phyloP scores from a whole-genome alignment of 352 stramenopile genomes.

The Globisporangium viniferum region DNA sequence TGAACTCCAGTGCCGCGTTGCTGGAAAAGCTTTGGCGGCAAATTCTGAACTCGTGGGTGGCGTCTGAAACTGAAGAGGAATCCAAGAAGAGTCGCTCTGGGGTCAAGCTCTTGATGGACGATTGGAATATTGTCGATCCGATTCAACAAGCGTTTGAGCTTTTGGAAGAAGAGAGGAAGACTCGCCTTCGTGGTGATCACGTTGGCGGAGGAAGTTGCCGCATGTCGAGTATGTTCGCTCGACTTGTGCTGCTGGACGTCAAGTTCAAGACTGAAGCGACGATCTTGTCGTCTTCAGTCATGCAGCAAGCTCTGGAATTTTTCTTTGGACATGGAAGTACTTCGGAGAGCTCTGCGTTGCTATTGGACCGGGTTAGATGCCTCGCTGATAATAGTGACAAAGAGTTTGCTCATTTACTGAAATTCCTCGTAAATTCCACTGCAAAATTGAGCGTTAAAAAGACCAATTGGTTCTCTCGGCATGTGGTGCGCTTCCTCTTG shows the following conservation, averaged over 20 bases:
- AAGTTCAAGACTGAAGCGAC: conserved; percentile 23
- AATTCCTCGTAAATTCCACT: conserved; percentile 41
- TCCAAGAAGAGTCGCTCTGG: not conserved
- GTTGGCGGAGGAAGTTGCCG: conserved; percentile 15
- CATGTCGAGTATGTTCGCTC: conserved; percentile 41
- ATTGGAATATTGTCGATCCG: conserved; percentile 42
- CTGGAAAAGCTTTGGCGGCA: conserved; percentile 43
- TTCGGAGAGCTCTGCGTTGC: conserved; percentile 35
- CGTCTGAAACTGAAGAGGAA: conserved; percentile 5
- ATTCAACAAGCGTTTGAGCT: conserved; percentile 54
- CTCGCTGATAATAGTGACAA: conserved; percentile 19
- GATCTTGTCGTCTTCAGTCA: conserved; percentile 30
- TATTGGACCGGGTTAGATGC: conserved; percentile 28
- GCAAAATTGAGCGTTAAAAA: conserved; percentile 57
- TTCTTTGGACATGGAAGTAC: conserved; percentile 44
- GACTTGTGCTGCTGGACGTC: conserved; percentile 34
- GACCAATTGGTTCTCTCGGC: conserved; percentile 71
- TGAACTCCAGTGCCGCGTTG: conserved; percentile 53
- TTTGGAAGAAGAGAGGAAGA: conserved; percentile 42
- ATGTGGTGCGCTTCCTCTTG: conserved; percentile 58
- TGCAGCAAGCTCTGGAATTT: conserved; percentile 47
- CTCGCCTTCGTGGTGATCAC: conserved; percentile 15
- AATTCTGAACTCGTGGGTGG: conserved; percentile 28
- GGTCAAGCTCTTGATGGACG: not conserved
- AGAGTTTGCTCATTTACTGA: conserved; percentile 31